phyloP scores from a whole-genome alignment of 108 stramenopile genomes.

The Epipyxis sp. region DNA sequence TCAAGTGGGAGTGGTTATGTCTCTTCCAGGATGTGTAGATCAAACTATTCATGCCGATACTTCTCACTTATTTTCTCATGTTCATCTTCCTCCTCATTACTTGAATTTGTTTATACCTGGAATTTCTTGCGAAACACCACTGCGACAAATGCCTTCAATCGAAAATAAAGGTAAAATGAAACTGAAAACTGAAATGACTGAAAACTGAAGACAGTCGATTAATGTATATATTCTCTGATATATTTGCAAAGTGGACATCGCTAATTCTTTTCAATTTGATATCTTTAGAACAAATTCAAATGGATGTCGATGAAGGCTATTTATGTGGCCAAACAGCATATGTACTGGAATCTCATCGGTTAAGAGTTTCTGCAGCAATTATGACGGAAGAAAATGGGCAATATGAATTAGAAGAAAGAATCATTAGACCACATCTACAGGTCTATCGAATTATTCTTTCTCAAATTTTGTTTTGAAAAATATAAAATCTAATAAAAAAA shows the following conservation, averaged over 20 bases:
- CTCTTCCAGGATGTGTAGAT: constrained; percentile 68
- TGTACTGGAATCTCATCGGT: constrained; percentile 66
- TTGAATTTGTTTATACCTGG: constrained; percentile 47
- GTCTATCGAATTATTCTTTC: too few species aligned
- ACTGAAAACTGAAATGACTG: too few species aligned
- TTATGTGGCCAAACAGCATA: constrained; percentile 74
- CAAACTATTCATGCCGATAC: constrained; percentile 82
- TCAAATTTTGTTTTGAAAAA: too few species aligned
- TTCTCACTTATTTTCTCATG: constrained; percentile 72
- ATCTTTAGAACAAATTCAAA: too few species aligned
- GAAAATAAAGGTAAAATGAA: constrained; percentile 28
- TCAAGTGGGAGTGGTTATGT: constrained; percentile 70
- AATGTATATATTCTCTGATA: too few species aligned
- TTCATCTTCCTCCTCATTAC: constrained; percentile 73
- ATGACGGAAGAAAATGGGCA: constrained; percentile 14
- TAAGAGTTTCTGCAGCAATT: constrained; percentile 61
- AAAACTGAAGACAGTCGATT: too few species aligned
- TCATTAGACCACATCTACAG: constrained; percentile 66
- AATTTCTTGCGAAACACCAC: constrained; percentile 52
- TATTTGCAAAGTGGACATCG: too few species aligned
- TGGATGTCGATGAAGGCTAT: constrained; percentile 49
- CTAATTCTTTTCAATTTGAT: too few species aligned
- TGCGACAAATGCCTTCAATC: constrained; percentile 30
- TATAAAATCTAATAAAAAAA: too few species aligned
- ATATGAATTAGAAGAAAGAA: constrained; percentile 41